Evolutionary conservation across 352 stramenopile genomes (phyloP).

Genomic region (Phytophthora lateralis): DNA sequence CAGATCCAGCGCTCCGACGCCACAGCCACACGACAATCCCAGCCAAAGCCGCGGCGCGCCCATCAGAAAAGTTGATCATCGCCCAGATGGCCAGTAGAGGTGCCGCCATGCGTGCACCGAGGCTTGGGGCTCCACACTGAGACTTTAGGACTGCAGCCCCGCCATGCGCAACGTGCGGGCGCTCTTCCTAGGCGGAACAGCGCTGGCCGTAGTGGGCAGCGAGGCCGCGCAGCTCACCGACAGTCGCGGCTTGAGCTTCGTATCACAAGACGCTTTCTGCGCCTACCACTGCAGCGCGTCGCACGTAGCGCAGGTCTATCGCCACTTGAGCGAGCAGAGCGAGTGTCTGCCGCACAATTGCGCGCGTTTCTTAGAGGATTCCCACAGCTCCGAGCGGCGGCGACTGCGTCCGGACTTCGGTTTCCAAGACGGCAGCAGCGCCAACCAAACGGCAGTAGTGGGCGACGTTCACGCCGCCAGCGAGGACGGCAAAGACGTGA

Average conservation of each 20-base stretch:
- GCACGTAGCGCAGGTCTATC: constrained; percentile 48
- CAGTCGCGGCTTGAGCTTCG: constrained; percentile 49
- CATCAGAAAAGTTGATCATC: constrained; percentile 26
- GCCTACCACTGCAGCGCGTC: constrained; percentile 61
- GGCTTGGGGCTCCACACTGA: constrained; percentile 12
- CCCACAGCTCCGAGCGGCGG: constrained; percentile 12
- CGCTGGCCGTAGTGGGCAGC: not conserved
- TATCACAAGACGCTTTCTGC: constrained; percentile 55
- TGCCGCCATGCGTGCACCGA: constrained; percentile 6
- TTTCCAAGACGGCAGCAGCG: constrained; percentile 25
- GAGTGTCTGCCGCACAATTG: constrained; percentile 48
- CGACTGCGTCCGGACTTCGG: constrained; percentile 33
- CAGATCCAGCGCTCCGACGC: not conserved
- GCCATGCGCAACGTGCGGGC: constrained; percentile 26
- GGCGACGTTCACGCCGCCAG: constrained; percentile 43
- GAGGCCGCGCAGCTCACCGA: constrained; percentile 27
- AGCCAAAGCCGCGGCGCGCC: constrained; percentile 9
- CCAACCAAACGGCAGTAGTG: constrained; percentile 12
- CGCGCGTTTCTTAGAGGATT: constrained; percentile 19
- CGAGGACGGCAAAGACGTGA: constrained; percentile 53
- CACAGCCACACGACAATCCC: constrained; percentile 5
- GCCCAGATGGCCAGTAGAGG: constrained; percentile 25
- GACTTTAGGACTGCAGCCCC: constrained; percentile 31
- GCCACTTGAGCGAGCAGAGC: constrained; percentile 38
- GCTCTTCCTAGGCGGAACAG: constrained; percentile 17